Base-by-base conservation (phyloP, 2,329 filamentous ascomycete genomes). In the Leptographium wingfieldii region DNA sequence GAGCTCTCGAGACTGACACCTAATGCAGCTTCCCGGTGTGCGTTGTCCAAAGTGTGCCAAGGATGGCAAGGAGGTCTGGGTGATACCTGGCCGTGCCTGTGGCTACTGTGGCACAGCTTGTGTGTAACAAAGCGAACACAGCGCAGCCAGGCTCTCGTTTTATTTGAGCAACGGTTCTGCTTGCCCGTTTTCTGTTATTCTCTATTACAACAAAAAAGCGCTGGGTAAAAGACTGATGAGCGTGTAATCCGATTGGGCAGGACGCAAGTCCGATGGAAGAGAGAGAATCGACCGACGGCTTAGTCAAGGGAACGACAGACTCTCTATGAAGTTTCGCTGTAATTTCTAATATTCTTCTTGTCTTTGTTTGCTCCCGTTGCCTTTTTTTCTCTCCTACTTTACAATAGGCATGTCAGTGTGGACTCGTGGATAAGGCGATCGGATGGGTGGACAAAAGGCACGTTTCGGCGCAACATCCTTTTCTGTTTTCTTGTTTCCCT, bases 21-120 rank as follows among this genome's bases (percentile, higher is more conserved):
- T 33, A 53, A 35, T 56, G 27, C 58, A 66, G 65, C 61, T 66
- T n/a, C 65, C 65, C 9, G 65, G 64, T 11, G 61, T 66, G 16
- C 65, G 65, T 33, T 66, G 65, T 46, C 65, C 65, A 48, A 66
- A 57, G 19, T 66, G 65, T 25, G 63, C 63, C 57, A 61, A 65
- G 60, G 60, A 65, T 0, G 65, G 65, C 57, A 63, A 63, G 43
- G 65, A 66, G 56, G 65, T 66, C 51, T 66, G 65, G 65, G 65
- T 66, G 35, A 66, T 66, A 40, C 65, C 62, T 25, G 65, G 65
- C 58, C 64, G 65, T 16, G 65, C 65, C 38, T 66, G 65, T 55
- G 65, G 65, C 58, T 66, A 65, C 61, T 66, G 65, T 48, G 65
- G 65, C 38, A 66, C 65, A 12, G 56, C 61, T 4, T 65, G 64